Base-by-base conservation (phyloP, 2,329 filamentous ascomycete species). In the Purpureocillium lavendulum region DNA sequence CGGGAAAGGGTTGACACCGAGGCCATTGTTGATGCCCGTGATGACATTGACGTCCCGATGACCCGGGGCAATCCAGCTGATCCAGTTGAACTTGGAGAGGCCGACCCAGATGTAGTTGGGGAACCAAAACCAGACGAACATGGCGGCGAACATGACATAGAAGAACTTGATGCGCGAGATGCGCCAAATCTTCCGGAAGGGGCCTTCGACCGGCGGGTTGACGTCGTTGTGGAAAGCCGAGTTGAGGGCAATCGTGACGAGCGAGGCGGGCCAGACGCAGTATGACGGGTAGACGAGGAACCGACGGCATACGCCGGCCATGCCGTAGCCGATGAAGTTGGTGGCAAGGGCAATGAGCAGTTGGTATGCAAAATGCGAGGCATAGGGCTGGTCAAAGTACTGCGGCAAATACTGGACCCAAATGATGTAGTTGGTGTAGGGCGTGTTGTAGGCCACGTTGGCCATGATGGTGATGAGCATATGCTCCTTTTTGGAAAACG, bases 401-500 rank as follows among this genome's bases (percentile, higher is more conserved):
- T 66, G 62, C 0, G 69, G 69, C 30, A 75, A 54, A 39, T 61
- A 65, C 37, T 76, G 72, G 6, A 68, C 67, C 69, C 69, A 74
- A 43, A 75, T 70, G 41, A 75, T 73, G 49, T 71, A 64, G 55
- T 70, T 70, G 3, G 72, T 75, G 49, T 75, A 76, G 0, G 71
- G 71, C 4, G 64, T 62, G 43, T 67, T 67, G 55, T 66, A 71
- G 11, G 69, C 67, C 11, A 73, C 71, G 52, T 82, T 81, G 40
- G 80, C 75, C 71, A 77, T 76, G 54, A 77, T 73, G 42, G 71
- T 71, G 45, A 78, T 73, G 31, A 80, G 62, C 65, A 75, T 74
- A 50, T 80, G 75, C 54, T 80, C 75, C 57, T 80, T 80, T 49
- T 69, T 70, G 39, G 69, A 71, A 51, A 79, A 79, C 2, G 67